Base-by-base conservation (phyloP, 139 green algal genomes). In the Chlamydomonas asymmetrica region DNA sequence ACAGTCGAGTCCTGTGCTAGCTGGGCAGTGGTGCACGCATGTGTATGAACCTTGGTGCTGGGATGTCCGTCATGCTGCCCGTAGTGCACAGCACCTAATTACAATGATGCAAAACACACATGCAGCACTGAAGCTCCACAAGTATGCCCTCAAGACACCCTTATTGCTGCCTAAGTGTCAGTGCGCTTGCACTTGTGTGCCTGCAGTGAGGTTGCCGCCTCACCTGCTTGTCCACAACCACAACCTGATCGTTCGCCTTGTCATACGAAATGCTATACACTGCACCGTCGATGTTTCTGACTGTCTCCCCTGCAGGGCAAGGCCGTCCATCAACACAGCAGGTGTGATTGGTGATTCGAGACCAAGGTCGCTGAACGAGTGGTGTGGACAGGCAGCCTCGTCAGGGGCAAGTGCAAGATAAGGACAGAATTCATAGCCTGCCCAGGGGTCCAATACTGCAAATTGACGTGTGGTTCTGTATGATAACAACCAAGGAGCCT, bases 211-310 rank as follows among this genome's bases (percentile, higher is more conserved):
- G n/a, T n/a, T n/a, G n/a, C n/a, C n/a, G n/a, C n/a, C n/a, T n/a
- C n/a, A n/a, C n/a, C n/a, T n/a, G n/a, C 32, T 52, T 52, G 59
- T 76, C 57, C 1, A 76, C 57, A 1, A 76, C 70, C 0, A 76
- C 31, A 4, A 76, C 27, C 2, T 45, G 40, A 29, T 76, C 70
- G 20, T 35, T 49, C 13, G 70, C 40, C 2, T 35, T 37, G 25
- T 76, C 70, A 39, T 76, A 76, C 3, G 57, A 37, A 2, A 76
- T 48, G 57, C 45, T 27, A 41, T 76, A 76, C 1, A 76, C 70
- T 2, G 60, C 70, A 35, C 70, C 70, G 18, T 76, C 70, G 23
- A 76, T 48, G 70, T 76, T 76, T 29, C 70, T 56, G 22, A 57
- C 67, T 22, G 70, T 76, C 59, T 76, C 70, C 22, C 70, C 70